These are phyloP conservation scores for Pterocarpus santalinus DNA, from an alignment of 306 rosid species.

Conservation along the genomic window DNA sequence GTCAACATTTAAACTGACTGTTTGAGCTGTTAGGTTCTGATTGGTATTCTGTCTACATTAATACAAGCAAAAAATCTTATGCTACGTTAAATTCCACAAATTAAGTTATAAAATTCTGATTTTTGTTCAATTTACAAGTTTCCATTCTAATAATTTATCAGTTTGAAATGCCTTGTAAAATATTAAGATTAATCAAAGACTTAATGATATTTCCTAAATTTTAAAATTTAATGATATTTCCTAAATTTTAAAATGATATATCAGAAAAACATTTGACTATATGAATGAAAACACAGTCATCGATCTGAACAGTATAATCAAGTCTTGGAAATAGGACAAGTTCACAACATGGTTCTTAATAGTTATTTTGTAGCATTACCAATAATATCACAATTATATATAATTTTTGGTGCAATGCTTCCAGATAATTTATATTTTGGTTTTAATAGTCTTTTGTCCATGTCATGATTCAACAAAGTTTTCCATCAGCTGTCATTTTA, in stretches of 20 bases:
- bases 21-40: not conserved
- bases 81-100: not conserved
- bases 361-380: no score
- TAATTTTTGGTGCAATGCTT: no score
- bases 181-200: not conserved
- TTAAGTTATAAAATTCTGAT: not conserved
- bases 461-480: no score
- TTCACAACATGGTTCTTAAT: no score
- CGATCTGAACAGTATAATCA: no score
- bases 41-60: not conserved
- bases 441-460: no score
- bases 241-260: not conserved
- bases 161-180: not conserved
- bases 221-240: not conserved
- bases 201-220: not conserved
- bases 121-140: not conserved
- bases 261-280: no score
- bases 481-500: no score
- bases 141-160: not conserved
- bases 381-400: no score
- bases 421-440: no score
- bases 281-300: no score
- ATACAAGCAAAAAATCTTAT: not conserved
- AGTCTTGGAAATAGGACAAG: no score
- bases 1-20: not conserved